Base-by-base conservation (phyloP, 2,329 filamentous ascomycete species). In the Lasiodiplodia hormozganensis region DNA sequence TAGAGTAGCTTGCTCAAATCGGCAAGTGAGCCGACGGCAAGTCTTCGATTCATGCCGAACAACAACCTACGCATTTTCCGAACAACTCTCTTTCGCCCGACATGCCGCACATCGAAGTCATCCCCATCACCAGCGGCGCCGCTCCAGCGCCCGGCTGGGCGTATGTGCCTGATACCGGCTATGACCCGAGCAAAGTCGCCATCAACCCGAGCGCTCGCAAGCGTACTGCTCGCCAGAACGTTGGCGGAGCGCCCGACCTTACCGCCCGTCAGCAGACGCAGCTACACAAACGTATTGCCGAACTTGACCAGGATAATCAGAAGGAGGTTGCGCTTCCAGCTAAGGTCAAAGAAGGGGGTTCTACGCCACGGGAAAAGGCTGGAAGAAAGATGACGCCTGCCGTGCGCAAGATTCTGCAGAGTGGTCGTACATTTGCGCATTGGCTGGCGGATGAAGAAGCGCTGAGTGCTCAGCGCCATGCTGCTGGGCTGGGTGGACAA, bases 141-240 rank as follows among this genome's bases (percentile, higher is more conserved):
- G 87, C 88, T 54, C 84, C 87, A 54, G 92, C 93, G 1, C 94
- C 95, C 0, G 95, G 95, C 75, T 98, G 94, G 91, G 93, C 93
- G 14, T 97, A 97, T 78, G 92, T 97, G 1, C 90, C 94, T 36
- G 93, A 97, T 76, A 89, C 87, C 18, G 77, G 86, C 79, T 85
- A 87, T 68, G 85, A 88, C 67, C 85, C 87, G 14, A 85, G 88
- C 11, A 85, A 86, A 72, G 78, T 82, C 62, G 77, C 84, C 65
- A 84, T 85, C 69, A 82, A 84, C 72, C 81, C 82, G 81, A 86
- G 84, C 76, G 77, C 82, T 79, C 75, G 83, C 77, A 97, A 96
- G 81, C 91, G 93, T 74, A 89, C 88, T 36, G 87, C 88, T 23
- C 74, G 75, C 49, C 72, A 65, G 56, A 80, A 85, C 11, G 66